Base-by-base conservation (phyloP, 192 early-diverging fungal genomes). In the Mycoemilia scoparia region DNA sequence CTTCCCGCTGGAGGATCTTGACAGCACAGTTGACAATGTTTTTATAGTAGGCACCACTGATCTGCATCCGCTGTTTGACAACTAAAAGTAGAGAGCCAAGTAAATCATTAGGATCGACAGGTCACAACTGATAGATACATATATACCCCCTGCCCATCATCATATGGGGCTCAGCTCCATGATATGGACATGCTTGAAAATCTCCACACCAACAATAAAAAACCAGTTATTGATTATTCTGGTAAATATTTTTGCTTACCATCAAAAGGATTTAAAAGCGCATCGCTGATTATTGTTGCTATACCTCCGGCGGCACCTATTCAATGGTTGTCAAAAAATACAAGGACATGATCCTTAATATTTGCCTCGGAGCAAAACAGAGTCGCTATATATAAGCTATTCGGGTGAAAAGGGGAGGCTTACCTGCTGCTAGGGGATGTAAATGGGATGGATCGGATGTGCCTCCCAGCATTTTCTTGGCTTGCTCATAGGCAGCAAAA, bases 181-280 rank as follows among this genome's bases (percentile, higher is more conserved):
- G n/a, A n/a, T n/a, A n/a, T n/a, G n/a, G n/a, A n/a, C n/a, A n/a
- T n/a, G n/a, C n/a, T n/a, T n/a, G n/a, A n/a, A n/a, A n/a, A n/a
- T n/a, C n/a, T n/a, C n/a, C n/a, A n/a, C n/a, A n/a, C n/a, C n/a
- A 24, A 12, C 5, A 14, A 25, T 23, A 15, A 6, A 28, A 21
- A 15, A 38, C 60, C 30, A 45, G 75, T n/a, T n/a, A n/a, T n/a
- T n/a, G n/a, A n/a, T n/a, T n/a, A n/a, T n/a, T n/a, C n/a, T n/a
- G n/a, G n/a, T n/a, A 73, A n/a, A n/a, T n/a, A n/a, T n/a, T n/a
- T n/a, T n/a, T n/a, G n/a, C n/a, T n/a, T n/a, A n/a, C n/a, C 90
- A 56, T 97, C 92, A 60, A 97, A 97, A 8, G 92, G 92, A 46
- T 84, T 97, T 79, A 90, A 84, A 28, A 97, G 56, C 4, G 80